phyloP scores from a whole-genome alignment of 2,329 filamentous ascomycete species.

The Colletotrichum phormii region DNA sequence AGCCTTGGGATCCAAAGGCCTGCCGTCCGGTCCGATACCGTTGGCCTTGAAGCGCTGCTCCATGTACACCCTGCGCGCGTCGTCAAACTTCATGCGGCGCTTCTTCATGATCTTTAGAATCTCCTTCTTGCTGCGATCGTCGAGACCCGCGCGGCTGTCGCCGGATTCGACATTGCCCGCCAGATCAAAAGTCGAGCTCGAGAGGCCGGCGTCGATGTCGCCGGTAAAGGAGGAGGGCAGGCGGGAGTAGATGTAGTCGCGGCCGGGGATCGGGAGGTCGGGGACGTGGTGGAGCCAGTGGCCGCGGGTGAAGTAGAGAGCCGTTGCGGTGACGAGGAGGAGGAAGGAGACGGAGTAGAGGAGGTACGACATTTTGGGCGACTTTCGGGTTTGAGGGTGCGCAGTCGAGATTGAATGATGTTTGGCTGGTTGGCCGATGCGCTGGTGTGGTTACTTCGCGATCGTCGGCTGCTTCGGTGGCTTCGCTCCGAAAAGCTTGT shows the following conservation, averaged over 20 bases:
- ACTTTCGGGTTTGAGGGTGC: neutral
- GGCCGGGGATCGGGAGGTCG: conserved; percentile 63
- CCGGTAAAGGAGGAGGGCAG: conserved; percentile 82
- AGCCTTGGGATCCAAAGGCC: conserved; percentile 92
- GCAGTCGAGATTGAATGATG: neutral
- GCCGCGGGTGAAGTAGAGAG: conserved; percentile 82
- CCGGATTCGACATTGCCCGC: conserved; percentile 81
- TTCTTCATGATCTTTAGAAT: conserved; percentile 93
- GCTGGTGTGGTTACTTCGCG: neutral
- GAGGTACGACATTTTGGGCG: conserved; percentile 77
- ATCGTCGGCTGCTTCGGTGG: neutral
- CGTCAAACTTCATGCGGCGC: conserved; percentile 85
- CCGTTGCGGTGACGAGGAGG: conserved; percentile 77
- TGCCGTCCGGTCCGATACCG: conserved; percentile 88
- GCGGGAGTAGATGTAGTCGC: conserved; percentile 78
- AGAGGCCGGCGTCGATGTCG: conserved; percentile 90
- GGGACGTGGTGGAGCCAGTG: conserved; percentile 81
- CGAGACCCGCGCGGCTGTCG: conserved; percentile 83
- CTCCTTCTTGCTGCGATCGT: conserved; percentile 82
- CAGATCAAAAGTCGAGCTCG: conserved; percentile 86
- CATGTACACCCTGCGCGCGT: conserved; percentile 87
- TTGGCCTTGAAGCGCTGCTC: conserved; percentile 88
- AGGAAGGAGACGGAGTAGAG: conserved; percentile 82
- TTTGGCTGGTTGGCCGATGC: neutral
- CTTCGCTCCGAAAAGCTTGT: neutral